These are phyloP conservation scores for Hypoxylon cercidicola DNA, from an alignment of 495 filamentous ascomycete genomes.

Conservation along the genomic window DNA sequence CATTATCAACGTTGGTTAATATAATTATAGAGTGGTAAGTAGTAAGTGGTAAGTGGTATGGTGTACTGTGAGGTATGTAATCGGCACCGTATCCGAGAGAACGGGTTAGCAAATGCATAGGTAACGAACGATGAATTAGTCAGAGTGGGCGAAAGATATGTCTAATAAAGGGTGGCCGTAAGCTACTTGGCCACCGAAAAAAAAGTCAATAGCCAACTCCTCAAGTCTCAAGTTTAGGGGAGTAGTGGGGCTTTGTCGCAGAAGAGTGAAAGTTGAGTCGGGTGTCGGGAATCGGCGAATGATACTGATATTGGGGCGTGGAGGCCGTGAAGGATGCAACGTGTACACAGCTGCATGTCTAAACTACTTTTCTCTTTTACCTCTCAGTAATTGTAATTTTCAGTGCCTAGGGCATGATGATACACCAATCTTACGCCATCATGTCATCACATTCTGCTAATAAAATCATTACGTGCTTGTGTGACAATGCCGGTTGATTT, in stretches of 20 bases:
- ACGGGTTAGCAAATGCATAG: neutral
- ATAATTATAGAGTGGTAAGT: conserved; percentile 1
- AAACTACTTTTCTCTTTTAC: conserved; percentile 13
- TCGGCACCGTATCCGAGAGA: neutral
- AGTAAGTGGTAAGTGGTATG: too few species aligned
- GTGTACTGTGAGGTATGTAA: neutral
- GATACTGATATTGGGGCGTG: conserved; percentile 19
- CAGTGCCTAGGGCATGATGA: conserved; percentile 29
- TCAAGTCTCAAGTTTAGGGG: conserved; percentile 26
- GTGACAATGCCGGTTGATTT: conserved; percentile 24
- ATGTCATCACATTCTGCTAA: conserved; percentile 41
- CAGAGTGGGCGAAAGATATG: too few species aligned
- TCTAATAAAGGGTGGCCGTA: too few species aligned
- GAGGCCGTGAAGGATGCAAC: conserved; percentile 35
- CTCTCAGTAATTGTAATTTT: conserved; percentile 28
- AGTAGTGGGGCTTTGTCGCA: conserved; percentile 28
- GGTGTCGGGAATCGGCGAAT: conserved; percentile 31
- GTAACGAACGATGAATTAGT: neutral
- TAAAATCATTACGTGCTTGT: conserved; percentile 40
- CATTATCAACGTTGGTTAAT: conserved; percentile 32
- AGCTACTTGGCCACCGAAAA: conserved; percentile 5
- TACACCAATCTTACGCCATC: conserved; percentile 45
- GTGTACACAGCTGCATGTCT: conserved; percentile 25
- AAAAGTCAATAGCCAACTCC: conserved; percentile 1
- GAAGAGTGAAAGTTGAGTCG: conserved; percentile 6